phyloP scores from a whole-genome alignment of 176 grass and related monocot species.

The Cymbopogon citratus region DNA sequence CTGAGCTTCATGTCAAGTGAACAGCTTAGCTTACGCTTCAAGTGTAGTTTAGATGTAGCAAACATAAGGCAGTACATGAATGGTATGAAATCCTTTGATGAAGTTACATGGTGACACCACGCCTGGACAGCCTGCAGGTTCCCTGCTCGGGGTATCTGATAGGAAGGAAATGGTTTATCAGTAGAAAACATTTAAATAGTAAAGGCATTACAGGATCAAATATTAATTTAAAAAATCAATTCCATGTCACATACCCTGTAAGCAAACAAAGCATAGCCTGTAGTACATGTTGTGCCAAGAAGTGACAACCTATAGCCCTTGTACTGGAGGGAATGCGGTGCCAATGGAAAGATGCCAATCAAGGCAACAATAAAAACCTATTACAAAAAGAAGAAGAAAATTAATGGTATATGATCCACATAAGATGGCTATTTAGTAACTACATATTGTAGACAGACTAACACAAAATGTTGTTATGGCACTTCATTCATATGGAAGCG shows the following conservation, averaged over 20 bases:
- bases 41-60: slow-evolving; percentile 73
- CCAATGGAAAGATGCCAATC: slow-evolving; percentile 78
- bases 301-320: slow-evolving; percentile 85
- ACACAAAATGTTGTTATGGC: neutral
- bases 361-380: slow-evolving; percentile 79
- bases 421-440: neutral
- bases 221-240: slow-evolving; percentile 8
- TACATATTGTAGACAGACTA: neutral
- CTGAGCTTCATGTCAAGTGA: slow-evolving; percentile 12
- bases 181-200: neutral
- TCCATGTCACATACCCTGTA: slow-evolving; percentile 55
- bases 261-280: slow-evolving; percentile 66
- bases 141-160: slow-evolving; percentile 80
- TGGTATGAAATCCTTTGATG: slow-evolving; percentile 87
- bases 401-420: slow-evolving; percentile 13
- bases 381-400: slow-evolving; percentile 15
- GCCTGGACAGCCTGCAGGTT: slow-evolving; percentile 50
- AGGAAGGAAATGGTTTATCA: slow-evolving; percentile 21
- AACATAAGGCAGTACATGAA: slow-evolving; percentile 90
- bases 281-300: slow-evolving; percentile 76
- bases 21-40: slow-evolving; percentile 73
- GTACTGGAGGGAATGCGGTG: slow-evolving; percentile 54
- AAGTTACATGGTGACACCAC: slow-evolving; percentile 67
- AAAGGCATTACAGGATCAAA: slow-evolving; percentile 5
- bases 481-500: slow-evolving; percentile 1